Conservation (phyloP, 768 basidiomycete species). For the Gloeopeniophorella convolvens region DNA sequence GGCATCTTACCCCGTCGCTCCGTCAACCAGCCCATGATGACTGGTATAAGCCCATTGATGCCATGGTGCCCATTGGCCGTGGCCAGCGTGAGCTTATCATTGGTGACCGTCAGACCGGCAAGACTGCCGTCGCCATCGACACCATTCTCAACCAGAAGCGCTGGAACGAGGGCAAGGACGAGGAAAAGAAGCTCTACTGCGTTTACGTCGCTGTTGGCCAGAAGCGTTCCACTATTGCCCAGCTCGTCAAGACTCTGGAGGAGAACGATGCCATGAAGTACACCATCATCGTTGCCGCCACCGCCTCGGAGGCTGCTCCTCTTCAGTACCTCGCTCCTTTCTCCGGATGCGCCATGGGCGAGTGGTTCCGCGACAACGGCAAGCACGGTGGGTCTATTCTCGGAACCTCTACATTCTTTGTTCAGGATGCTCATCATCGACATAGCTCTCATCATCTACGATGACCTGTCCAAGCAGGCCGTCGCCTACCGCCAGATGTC, state of each 20-base stretch:
- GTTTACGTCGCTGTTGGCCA: slow-evolving; percentile 99
- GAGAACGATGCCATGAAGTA: slow-evolving; percentile 99
- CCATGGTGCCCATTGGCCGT: slow-evolving; percentile 99
- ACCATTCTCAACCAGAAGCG: slow-evolving; percentile 99
- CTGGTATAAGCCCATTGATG: slow-evolving; percentile 99
- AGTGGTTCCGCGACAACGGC: slow-evolving; percentile 99
- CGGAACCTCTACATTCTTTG: not conserved
- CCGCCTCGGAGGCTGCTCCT: slow-evolving; percentile 98
- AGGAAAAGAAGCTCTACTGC: slow-evolving; percentile 98
- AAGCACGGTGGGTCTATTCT: slow-evolving; percentile 76
- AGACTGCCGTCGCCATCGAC: slow-evolving; percentile 99
- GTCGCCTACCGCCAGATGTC: slow-evolving; percentile 99
- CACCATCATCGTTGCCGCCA: slow-evolving; percentile 98
- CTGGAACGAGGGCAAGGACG: slow-evolving; percentile 98
- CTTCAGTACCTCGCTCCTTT: slow-evolving; percentile 99
- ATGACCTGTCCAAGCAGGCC: slow-evolving; percentile 99
- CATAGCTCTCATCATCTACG: slow-evolving; percentile 93
- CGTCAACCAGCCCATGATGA: slow-evolving; percentile 99
- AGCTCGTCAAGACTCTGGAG: slow-evolving; percentile 98
- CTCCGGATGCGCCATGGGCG: slow-evolving; percentile 99
- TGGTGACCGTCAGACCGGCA: slow-evolving; percentile 99
- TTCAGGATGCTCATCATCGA: not conserved
- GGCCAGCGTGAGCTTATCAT: slow-evolving; percentile 99
- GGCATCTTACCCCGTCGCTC: slow-evolving; percentile 99
- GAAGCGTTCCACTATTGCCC: slow-evolving; percentile 99